Base-by-base conservation (phyloP, 225 moss, liverwort and hornwort species). In the Sphagnum tenellum region DNA sequence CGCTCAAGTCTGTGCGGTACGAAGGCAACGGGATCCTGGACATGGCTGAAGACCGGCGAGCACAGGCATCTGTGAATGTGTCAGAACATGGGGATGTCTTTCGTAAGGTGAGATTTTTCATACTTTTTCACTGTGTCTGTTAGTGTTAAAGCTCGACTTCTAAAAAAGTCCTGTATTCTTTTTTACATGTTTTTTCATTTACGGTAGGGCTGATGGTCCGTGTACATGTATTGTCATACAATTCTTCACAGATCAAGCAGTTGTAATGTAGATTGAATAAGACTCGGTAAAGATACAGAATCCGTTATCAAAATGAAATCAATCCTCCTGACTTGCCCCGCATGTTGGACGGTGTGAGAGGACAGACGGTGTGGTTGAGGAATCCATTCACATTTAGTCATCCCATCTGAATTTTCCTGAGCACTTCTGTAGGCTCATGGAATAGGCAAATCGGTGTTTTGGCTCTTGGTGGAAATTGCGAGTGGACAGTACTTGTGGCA, bases 401-500 rank as follows among this genome's bases (percentile, higher is more conserved):
- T n/a, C 7, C 0, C 57, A 57, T 9, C 9, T n/a, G 5, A 57
- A 9, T 57, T 57, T 57, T 57, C 4, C 13, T 57, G 53, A 1
- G n/a, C 57, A 9, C 57, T 2, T 65, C 2, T 29, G 52, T 52
- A 65, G 64, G 64, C 10, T 4, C 5, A 7, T 7, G 4, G 51
- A 9, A 65, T 8, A 53, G 9, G 51, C 11, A 8, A 50, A 6
- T 55, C 45, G 3, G 64, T 50, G 13, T 52, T 65, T 6, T 65
- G 64, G 64, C 52, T 65, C 7, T 13, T 44, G 13, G 64, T 53
- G 4, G 52, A 65, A 52, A 65, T 65, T 52, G n/a, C 50, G 8
- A 65, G 54, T 11, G 64, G 64, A 2, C 54, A 52, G 5, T 65
- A 65, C 64, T 45, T 65, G 64, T 65, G 64, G 64, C 51, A 65